phyloP scores from a whole-genome alignment of 805 yeast species.

The Suhomyces sp. region DNA sequence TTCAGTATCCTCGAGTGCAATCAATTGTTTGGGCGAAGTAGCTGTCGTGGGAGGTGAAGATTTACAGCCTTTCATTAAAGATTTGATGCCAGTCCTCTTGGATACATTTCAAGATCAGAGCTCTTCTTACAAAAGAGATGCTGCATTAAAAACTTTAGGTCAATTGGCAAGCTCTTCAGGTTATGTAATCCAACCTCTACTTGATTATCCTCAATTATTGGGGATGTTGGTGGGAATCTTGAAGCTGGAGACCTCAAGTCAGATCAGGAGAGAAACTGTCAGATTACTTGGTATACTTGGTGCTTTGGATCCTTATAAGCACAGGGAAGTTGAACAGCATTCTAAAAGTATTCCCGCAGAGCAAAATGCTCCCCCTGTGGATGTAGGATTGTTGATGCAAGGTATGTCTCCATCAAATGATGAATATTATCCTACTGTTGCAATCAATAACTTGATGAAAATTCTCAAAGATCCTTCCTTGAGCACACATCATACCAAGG shows the following conservation, averaged over 20 bases:
- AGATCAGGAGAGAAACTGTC: constrained; percentile 83
- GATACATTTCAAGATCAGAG: constrained; percentile 92
- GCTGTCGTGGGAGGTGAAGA: constrained; percentile 87
- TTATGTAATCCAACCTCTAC: constrained; percentile 88
- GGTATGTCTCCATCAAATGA: constrained; percentile 92
- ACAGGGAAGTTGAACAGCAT: constrained; percentile 81
- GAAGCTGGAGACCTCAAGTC: constrained; percentile 73
- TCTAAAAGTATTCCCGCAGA: constrained; percentile 58
- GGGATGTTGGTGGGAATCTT: constrained; percentile 79
- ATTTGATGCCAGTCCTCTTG: constrained; percentile 82
- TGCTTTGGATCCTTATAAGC: constrained; percentile 95
- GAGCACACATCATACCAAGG: constrained; percentile 83
- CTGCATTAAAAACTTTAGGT: constrained; percentile 84
- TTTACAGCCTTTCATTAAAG: constrained; percentile 66
- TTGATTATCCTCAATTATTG: constrained; percentile 87
- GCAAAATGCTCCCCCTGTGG: constrained; percentile 87
- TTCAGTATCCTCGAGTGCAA: constrained; percentile 82
- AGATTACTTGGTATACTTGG: constrained; percentile 89
- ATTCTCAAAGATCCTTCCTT: constrained; percentile 83
- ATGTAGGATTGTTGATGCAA: constrained; percentile 84
- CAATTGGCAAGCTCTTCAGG: constrained; percentile 90
- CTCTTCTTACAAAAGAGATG: constrained; percentile 81
- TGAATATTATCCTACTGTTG: constrained; percentile 94
- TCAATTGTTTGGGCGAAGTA: constrained; percentile 85
- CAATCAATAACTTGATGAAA: constrained; percentile 78